A percentile compares a stretch with the other conserved stretches of the same genome.
Conservation (phyloP, 2,329 filamentous ascomycete genomes). For the Incumbomyces delicatus region DNA sequence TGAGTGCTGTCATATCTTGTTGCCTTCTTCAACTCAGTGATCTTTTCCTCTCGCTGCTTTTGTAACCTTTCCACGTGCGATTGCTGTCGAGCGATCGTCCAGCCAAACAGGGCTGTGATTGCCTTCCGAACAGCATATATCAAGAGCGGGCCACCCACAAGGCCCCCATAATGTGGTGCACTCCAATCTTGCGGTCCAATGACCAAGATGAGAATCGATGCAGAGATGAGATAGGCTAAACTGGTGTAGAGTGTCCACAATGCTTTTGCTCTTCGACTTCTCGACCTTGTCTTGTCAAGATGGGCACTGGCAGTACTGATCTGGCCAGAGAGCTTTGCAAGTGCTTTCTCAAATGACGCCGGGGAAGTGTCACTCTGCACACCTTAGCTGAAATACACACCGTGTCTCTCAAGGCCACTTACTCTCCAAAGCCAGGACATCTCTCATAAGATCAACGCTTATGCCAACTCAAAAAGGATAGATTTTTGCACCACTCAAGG, state of each 20-base stretch:
- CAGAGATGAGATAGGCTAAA: slow-evolving; percentile 81
- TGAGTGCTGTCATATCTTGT: slow-evolving; percentile 95
- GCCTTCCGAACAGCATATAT: slow-evolving; percentile 65
- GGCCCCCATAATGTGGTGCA: slow-evolving; percentile 63
- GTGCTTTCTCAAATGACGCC: slow-evolving; percentile 83
- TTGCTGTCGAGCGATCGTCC: slow-evolving; percentile 62
- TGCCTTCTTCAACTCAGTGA: slow-evolving; percentile 86
- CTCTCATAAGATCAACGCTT: too few relatives aligned
- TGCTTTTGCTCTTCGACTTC: slow-evolving; percentile 67
- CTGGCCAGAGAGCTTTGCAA: slow-evolving; percentile 71
- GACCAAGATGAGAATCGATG: slow-evolving; percentile 71
- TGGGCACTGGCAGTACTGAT: slow-evolving; percentile 64
- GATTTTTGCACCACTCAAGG: not conserved
- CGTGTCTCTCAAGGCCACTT: not conserved
- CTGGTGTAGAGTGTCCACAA: slow-evolving; percentile 84
- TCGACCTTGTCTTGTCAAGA: slow-evolving; percentile 63
- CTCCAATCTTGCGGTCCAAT: slow-evolving; percentile 75
- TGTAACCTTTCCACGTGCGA: slow-evolving; percentile 63
- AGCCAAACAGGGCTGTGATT: slow-evolving; percentile 65
- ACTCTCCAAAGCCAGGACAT: slow-evolving; percentile 13
- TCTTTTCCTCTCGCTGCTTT: slow-evolving; percentile 72
- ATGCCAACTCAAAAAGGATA: too few relatives aligned
- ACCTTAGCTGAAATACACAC: not conserved
- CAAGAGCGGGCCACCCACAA: slow-evolving; percentile 69
- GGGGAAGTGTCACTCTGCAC: slow-evolving; percentile 63